Evolutionary conservation across 495 filamentous ascomycete genomes (phyloP), one percentile per base, ranked within the genome.

Genomic region (Aspergillus bertholletiae): DNA sequence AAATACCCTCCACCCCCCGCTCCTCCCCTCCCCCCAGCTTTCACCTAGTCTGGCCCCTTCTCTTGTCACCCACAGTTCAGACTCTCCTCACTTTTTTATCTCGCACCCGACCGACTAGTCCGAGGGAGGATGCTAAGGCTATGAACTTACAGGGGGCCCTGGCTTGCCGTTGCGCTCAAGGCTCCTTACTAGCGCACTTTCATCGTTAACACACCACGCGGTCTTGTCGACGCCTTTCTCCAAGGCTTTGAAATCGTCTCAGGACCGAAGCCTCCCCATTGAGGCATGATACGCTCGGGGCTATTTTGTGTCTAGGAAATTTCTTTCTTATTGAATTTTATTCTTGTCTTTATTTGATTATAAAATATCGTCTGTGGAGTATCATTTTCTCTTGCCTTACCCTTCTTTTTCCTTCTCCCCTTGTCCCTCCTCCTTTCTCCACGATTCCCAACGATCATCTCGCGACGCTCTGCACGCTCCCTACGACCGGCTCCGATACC

Each of bases 91-190:
- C n/a, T n/a, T n/a, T n/a, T n/a, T n/a, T n/a, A n/a, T n/a, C n/a
- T 48, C 39, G 44, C 34, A 53, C 51, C 57, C 35, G 56, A 54
- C 53, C 41, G 53, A 53, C 44, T 30, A 49, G 27, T 26, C 40
- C 40, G 54, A 65, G 54, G 62, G 65, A 66, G 61, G 54, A 77
- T 77, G 74, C 65, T 74, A 70, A 77, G 70, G 73, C 66, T 69
- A 77, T 77, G 74, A 77, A 66, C 66, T 64, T 56, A 54, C 68
- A 72, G 67, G 71, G 39, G 70, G 73, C 71, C 73, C 59, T 68
- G 68, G 67, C 58, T 73, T 75, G 65, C 63, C 64, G 66, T 71
- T 76, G 74, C 73, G 74, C 73, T 72, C 71, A 69, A 65, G 68
- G 67, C 72, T 73, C 67, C 69, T 72, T 43, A 21, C 18, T 22